Conservation (phyloP, 306 rosid species). For the Casuarina equisetifolia region DNA sequence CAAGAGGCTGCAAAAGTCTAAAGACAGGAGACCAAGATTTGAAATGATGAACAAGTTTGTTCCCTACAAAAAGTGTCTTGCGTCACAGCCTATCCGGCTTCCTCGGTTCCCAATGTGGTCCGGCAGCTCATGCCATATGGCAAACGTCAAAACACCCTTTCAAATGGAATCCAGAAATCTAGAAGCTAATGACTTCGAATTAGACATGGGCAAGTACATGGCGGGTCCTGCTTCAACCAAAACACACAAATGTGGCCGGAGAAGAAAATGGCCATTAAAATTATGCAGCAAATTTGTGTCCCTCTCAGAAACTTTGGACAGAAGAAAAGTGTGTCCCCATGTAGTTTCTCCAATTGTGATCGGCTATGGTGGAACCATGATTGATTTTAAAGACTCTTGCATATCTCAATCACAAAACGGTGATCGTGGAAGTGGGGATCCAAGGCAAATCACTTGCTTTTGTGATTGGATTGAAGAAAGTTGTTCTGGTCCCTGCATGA, state of each 20-base stretch:
- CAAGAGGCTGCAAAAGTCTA: background rate
- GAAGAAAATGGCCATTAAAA: background rate
- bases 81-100: background rate
- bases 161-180: conserved; percentile 2
- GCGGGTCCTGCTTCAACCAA: conserved; percentile 14
- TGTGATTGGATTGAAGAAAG: background rate
- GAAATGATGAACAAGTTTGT: background rate
- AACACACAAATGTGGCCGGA: background rate
- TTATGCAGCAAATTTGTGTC: background rate
- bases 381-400: background rate
- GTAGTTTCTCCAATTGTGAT: background rate
- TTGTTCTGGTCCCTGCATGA: background rate
- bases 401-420: background rate
- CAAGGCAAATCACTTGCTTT: background rate
- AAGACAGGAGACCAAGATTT: background rate
- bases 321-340: background rate
- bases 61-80: background rate
- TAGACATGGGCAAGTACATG: background rate
- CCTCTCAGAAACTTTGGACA: background rate
- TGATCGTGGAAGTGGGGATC: background rate
- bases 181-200: conserved; percentile 10
- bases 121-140: background rate
- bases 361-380: background rate
- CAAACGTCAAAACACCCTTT: background rate
- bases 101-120: too few species aligned